phyloP scores from a whole-genome alignment of 345 rosid species.

The Nasturtium officinale region DNA sequence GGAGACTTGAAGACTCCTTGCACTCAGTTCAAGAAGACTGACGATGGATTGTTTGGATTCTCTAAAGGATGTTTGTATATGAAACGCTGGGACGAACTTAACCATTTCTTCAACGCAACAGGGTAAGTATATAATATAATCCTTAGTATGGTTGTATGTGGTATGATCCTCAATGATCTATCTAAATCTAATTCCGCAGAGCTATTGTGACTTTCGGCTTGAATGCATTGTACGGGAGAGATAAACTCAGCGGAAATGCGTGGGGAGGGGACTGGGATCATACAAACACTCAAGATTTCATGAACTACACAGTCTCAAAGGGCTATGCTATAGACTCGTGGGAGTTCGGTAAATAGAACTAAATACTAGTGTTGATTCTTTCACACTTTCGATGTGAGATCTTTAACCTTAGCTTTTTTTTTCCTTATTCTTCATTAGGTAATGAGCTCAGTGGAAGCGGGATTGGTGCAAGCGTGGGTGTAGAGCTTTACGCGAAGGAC shows the following conservation, averaged over 20 bases:
- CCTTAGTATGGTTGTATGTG: not conserved
- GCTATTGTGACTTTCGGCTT: conserved; percentile 77
- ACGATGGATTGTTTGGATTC: conserved; percentile 76
- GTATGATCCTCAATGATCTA: not conserved
- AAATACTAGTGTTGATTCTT: not conserved
- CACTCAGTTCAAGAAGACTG: conserved; percentile 65
- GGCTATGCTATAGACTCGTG: conserved; percentile 80
- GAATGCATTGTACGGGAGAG: conserved; percentile 82
- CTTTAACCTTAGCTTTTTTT: not conserved
- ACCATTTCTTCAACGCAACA: conserved; percentile 58
- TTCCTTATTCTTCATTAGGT: conserved; percentile 48
- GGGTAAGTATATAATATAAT: conserved; percentile 54
- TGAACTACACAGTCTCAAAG: conserved; percentile 72
- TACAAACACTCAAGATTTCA: conserved; percentile 64
- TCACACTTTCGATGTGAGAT: not conserved
- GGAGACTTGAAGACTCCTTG: conserved; percentile 68
- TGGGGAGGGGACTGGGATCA: conserved; percentile 94
- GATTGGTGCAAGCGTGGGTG: conserved; percentile 73
- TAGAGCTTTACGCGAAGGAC: conserved; percentile 74
- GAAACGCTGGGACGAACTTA: conserved; percentile 90
- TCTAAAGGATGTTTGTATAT: conserved; percentile 84
- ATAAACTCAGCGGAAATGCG: conserved; percentile 40
- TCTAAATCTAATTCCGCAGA: conserved; percentile 46
- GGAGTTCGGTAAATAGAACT: conserved; percentile 71
- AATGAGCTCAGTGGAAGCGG: conserved; percentile 91